Conservation (phyloP, 2,329 filamentous ascomycete genomes). For the Hypoxylon sp. region DNA sequence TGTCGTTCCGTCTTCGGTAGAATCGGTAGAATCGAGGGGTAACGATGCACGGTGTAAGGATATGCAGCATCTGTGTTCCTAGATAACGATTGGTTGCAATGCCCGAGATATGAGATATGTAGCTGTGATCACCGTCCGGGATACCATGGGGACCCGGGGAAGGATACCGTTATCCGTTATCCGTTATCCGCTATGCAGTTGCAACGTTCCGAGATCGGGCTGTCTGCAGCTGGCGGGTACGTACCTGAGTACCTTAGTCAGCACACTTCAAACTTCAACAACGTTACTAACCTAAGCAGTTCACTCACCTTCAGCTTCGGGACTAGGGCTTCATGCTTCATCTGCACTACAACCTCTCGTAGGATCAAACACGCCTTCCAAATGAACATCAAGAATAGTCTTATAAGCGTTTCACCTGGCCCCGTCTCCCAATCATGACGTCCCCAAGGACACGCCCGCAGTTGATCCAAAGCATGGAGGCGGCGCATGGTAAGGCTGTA, state of each 20-base stretch:
- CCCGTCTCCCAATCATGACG: no score
- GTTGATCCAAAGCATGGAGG: no score
- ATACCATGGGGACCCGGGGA: not conserved
- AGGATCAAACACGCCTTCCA: no score
- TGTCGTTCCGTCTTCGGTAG: conserved; percentile 16
- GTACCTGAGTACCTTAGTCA: not conserved
- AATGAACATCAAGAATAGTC: no score
- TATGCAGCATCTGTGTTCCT: conserved; percentile 2
- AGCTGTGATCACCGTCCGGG: not conserved
- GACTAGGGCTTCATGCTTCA: no score
- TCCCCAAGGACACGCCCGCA: no score
- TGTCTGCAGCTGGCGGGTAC: conserved; percentile 28
- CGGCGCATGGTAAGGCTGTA: no score
- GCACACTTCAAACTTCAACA: not conserved
- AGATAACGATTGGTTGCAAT: not conserved
- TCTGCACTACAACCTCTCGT: no score
- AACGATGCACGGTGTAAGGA: conserved; percentile 7
- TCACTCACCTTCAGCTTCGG: no score
- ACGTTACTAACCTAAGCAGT: no score
- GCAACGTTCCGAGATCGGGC: conserved; percentile 29
- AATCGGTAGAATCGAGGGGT: conserved; percentile 28
- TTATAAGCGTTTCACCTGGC: no score
- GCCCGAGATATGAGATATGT: conserved; percentile 1
- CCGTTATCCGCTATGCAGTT: no score
- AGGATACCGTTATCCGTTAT: not conserved